phyloP scores from a whole-genome alignment of 2,329 filamentous ascomycete species.

The Fusarium sp. region DNA sequence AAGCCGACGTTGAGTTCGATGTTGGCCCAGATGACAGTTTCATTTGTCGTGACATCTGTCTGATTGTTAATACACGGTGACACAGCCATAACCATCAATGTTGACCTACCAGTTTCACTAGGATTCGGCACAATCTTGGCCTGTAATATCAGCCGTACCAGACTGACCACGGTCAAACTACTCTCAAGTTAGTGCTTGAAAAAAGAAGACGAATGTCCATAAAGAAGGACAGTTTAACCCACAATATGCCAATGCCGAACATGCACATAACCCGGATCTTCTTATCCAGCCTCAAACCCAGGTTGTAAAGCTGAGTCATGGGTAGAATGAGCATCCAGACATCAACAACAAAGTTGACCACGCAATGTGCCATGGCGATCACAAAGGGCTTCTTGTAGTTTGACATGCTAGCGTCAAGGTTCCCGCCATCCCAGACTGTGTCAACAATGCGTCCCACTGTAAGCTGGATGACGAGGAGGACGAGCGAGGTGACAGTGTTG shows the following conservation, averaged over 20 bases:
- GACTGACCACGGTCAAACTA: neutral
- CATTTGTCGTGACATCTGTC: neutral
- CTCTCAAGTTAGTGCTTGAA: neutral
- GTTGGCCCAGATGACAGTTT: neutral
- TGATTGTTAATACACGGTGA: neutral
- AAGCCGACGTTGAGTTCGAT: conserved; percentile 17
- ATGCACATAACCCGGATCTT: conserved; percentile 8
- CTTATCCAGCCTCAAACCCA: neutral
- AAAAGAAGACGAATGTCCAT: no score
- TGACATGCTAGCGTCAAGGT: rapidly evolving
- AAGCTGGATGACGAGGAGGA: neutral
- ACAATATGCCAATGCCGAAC: conserved; percentile 22
- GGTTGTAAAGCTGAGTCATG: conserved; percentile 16
- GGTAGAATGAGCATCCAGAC: conserved; percentile 28
- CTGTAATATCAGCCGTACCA: neutral
- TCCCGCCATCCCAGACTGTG: neutral
- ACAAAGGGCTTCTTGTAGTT: rapidly evolving
- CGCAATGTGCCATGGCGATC: neutral
- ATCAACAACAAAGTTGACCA: conserved; percentile 6
- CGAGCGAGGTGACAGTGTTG: rapidly evolving
- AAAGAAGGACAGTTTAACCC: neutral
- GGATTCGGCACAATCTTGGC: neutral
- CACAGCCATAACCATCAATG: rapidly evolving
- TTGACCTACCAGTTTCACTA: neutral
- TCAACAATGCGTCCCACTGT: neutral